A percentile compares a stretch with the other conserved stretches of the same genome.
Evolutionary conservation across 805 yeast species (phyloP).

Genomic region (Helenozyma rhizophorensis): DNA sequence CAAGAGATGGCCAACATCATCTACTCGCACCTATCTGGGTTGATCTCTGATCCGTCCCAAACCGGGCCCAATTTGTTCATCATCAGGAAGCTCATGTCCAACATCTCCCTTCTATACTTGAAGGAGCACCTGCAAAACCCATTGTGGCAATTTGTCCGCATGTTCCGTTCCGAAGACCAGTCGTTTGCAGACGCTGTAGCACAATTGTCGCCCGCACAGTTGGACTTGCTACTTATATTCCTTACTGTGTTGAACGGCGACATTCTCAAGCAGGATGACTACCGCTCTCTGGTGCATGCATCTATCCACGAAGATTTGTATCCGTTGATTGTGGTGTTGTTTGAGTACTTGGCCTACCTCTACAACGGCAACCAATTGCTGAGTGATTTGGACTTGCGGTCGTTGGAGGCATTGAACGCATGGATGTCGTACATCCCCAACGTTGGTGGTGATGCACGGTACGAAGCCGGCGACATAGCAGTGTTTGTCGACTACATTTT

Average conservation of each 20-base stretch:
- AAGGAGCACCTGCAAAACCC: slow-evolving; percentile 40
- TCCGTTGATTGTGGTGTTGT: slow-evolving; percentile 16
- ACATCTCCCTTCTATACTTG: slow-evolving; percentile 46
- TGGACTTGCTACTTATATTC: slow-evolving; percentile 23
- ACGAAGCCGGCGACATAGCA: slow-evolving; percentile 15
- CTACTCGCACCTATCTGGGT: slow-evolving; percentile 1
- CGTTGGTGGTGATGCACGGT: slow-evolving; percentile 28
- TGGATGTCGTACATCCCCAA: slow-evolving; percentile 38
- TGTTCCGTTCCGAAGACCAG: background rate
- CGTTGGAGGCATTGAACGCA: slow-evolving; percentile 27
- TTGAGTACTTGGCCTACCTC: slow-evolving; percentile 13
- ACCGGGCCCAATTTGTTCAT: slow-evolving; percentile 28
- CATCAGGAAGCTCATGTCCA: slow-evolving; percentile 55
- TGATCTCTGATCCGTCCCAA: slow-evolving; percentile 2
- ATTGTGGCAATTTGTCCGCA: slow-evolving; percentile 10
- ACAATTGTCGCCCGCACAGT: slow-evolving; percentile 2
- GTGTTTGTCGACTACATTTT: slow-evolving; percentile 16
- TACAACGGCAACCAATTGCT: slow-evolving; percentile 5
- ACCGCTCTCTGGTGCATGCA: slow-evolving; percentile 30
- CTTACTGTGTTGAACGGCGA: slow-evolving; percentile 52
- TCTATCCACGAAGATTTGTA: slow-evolving; percentile 33
- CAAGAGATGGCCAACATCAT: background rate
- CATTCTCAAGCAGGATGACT: slow-evolving; percentile 30
- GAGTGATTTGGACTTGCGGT: slow-evolving; percentile 7
- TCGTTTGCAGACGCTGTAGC: slow-evolving; percentile 1